Percentiles rank a stretch among this genome's conserved stretches.
Evolutionary conservation across 306 rosid genomes (phyloP).

Genomic region (Astragalus glycyphyllos): DNA sequence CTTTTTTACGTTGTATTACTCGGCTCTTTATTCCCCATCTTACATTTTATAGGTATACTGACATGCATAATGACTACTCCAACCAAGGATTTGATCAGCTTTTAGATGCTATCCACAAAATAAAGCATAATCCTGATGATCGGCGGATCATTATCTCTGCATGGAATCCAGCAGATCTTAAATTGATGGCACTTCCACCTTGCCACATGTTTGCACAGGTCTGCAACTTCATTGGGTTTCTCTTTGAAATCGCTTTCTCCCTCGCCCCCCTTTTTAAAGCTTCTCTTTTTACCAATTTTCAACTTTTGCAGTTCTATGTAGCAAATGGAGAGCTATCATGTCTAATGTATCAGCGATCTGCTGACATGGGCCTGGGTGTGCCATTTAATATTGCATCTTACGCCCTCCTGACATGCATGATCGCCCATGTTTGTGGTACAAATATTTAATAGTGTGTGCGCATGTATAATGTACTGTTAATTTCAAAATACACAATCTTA

Average conservation of each 20-base stretch:
- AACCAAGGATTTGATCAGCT: constrained; percentile 96
- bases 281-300: constrained; percentile 7
- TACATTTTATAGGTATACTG: constrained; percentile 66
- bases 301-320: constrained; percentile 77
- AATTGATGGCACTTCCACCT: constrained; percentile 95
- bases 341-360: constrained; percentile 98
- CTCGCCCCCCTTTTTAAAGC: neutral
- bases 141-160: constrained; percentile 87
- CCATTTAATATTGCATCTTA: constrained; percentile 97
- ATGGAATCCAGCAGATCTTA: constrained; percentile 94
- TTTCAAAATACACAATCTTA: constrained; percentile 5
- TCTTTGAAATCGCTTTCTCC: neutral
- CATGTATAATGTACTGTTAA: neutral
- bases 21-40: constrained; percentile 7
- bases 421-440: constrained; percentile 99
- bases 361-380: constrained; percentile 90
- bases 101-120: constrained; percentile 79
- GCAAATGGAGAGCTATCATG: constrained; percentile 91
- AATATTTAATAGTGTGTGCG: constrained; percentile 1
- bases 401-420: constrained; percentile 91
- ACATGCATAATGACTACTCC: constrained; percentile 87
- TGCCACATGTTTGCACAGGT: constrained; percentile 99
- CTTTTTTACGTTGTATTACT: constrained; percentile 15
- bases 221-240: constrained; percentile 40
- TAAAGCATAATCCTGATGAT: constrained; percentile 84